Base-by-base conservation (phyloP, 179 eudicot species). In the Gypsophila paniculata region DNA sequence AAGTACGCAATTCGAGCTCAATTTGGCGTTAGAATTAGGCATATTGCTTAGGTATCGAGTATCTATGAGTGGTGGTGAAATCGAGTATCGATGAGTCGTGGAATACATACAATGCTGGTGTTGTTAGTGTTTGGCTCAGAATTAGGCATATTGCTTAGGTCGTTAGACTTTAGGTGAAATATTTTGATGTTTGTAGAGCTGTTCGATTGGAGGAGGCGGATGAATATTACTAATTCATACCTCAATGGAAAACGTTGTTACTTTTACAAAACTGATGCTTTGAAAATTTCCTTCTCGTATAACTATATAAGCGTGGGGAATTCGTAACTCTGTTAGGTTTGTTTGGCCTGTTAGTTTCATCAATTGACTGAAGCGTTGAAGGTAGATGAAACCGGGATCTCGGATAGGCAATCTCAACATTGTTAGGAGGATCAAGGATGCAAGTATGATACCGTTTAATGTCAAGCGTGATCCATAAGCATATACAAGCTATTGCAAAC, bases 381-480 rank as follows among this genome's bases (percentile, higher is more conserved):
- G 25, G 15, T 52, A 0, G 26, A 42, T 34, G 23, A 48, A 51
- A 18, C 14, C n/a, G 18, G n/a, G 17, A 34, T 44, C 32, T 6
- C 61, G 12, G 23, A 4, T 15, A 6, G 32, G 38, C 13, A 19
- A 14, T 34, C 1, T 14, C 4, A 15, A 64, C 17, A 13, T 52
- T 38, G 42, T 53, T 73, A 54, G 26, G n/a, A n/a, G n/a, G n/a
- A n/a, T n/a, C n/a, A n/a, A 29, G 44, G 44, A 39, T 39, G 44
- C 8, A 5, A 72, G 44, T n/a, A 13, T 25, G 17, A 60, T 57
- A 5, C 55, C 51, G 29, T 26, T 36, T 38, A 38, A 68, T 65
- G 39, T 14, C 6, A 51, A 5, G 29, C 14, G 62, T 49, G 69
- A n/a, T 72, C 23, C 46, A 53, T 72, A 44, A 48, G 46, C 12